Base-by-base conservation (phyloP, 2,329 filamentous ascomycete genomes). In the Fusarium newnesense region DNA sequence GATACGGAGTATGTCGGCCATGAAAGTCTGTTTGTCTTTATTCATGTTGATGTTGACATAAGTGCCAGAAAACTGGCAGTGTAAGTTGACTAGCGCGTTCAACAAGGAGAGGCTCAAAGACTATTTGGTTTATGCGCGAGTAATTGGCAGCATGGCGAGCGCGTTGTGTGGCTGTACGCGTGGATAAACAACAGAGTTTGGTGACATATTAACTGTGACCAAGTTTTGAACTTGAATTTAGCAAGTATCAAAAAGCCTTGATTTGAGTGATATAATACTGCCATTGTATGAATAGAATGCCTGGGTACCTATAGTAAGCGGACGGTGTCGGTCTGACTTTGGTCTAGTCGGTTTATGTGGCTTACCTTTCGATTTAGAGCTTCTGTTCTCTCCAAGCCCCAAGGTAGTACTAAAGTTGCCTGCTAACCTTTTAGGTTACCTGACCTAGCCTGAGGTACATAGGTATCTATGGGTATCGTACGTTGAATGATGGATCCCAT, bases 131-230 rank as follows among this genome's bases (percentile, higher is more conserved):
- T 24, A 34, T 57, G 37, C 28, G 54, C 24, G 32, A 40, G 32
- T 39, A 43, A 43, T 44, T 21, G 32, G 37, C 13, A n/a, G 59
- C 49, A 71, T 42, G 59, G 67, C 56, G 57, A 59, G 21, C 53
- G 64, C 43, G 32, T 49, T 49, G 69, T 37, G 64, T 72, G 68
- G 68, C 49, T 57, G 57, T 37, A 69, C 52, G 54, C 36, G 64
- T 46, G 53, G 68, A 72, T 74, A 72, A 74, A 60, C 68, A 72
- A 66, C 60, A 74, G 57, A 72, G 63, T 72, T 64, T 36, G 39
- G 37, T 52, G 28, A 69, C 46, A 66, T 9, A n/a, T 58, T 37
- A 62, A 65, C 63, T 36, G 56, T 72, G 53, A 44, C 60, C 68
- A 74, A 43, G 57, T 66, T 66, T 63, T 54, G 57, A 37, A 53